phyloP scores from a whole-genome alignment of 2,329 filamentous ascomycete genomes.

The Ilyonectria robusta region DNA sequence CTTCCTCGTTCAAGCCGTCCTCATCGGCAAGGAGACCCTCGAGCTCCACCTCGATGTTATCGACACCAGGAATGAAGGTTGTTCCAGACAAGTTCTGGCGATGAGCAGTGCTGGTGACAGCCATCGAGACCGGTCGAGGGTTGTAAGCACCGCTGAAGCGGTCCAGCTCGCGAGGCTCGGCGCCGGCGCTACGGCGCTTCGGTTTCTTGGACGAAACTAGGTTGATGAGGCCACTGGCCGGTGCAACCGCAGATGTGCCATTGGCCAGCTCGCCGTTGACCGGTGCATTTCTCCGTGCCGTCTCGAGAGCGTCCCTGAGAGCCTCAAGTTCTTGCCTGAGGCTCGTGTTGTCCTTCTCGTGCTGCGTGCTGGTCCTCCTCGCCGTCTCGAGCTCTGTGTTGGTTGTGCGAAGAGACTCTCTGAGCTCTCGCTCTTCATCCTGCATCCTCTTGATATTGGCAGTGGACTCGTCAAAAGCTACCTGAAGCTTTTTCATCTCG shows the following conservation, averaged over 20 bases:
- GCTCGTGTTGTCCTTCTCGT: conserved; percentile 88
- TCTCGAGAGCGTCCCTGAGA: conserved; percentile 91
- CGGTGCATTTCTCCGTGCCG: conserved; percentile 84
- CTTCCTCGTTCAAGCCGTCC: conserved; percentile 95
- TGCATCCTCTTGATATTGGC: conserved; percentile 94
- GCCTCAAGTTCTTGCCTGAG: conserved; percentile 91
- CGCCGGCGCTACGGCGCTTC: conserved; percentile 92
- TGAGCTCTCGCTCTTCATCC: conserved; percentile 89
- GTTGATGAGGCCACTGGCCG: conserved; percentile 89
- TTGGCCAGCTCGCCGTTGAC: conserved; percentile 74
- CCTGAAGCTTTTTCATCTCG: conserved; percentile 93
- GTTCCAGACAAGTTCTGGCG: conserved; percentile 81
- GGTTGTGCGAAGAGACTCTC: conserved; percentile 84
- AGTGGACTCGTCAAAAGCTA: conserved; percentile 90
- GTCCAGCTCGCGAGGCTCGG: conserved; percentile 87
- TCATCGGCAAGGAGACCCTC: conserved; percentile 95
- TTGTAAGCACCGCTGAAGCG: conserved; percentile 94
- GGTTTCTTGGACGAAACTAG: conserved; percentile 97
- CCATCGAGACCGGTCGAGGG: conserved; percentile 96
- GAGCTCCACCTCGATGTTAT: conserved; percentile 95
- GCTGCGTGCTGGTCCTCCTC: conserved; percentile 79
- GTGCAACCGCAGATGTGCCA: conserved; percentile 58
- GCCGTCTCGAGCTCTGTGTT: conserved; percentile 86
- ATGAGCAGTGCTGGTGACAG: conserved; percentile 77
- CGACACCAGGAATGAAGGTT: conserved; percentile 83